phyloP scores from a whole-genome alignment of 228 moss, liverwort and hornwort genomes.

The Sphagnum fallax region DNA sequence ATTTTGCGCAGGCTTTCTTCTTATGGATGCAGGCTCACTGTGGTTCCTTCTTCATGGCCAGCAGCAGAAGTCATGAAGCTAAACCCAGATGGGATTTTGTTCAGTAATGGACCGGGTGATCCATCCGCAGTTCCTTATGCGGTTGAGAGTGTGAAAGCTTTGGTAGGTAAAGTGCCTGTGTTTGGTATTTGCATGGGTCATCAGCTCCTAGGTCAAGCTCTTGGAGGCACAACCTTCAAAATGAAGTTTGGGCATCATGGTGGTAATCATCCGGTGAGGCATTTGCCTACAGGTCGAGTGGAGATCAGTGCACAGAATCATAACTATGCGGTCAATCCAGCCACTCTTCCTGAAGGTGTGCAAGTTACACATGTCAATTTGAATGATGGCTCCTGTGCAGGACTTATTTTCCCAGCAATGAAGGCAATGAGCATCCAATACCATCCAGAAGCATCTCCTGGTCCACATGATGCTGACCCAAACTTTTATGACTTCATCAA shows the following conservation, averaged over 20 bases:
- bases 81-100: conserved; percentile 87
- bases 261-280: conserved; percentile 94
- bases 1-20: conserved; percentile 80
- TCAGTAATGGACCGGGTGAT: conserved; percentile 94
- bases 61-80: conserved; percentile 65
- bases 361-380: conserved; percentile 83
- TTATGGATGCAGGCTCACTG: conserved; percentile 84
- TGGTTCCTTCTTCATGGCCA: conserved; percentile 79
- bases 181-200: conserved; percentile 98
- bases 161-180: conserved; percentile 82
- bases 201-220: conserved; percentile 87
- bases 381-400: conserved; percentile 96
- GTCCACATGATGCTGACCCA: conserved; percentile 91
- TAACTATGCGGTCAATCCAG: conserved; percentile 93
- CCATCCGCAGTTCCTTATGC: conserved; percentile 94
- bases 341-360: conserved; percentile 81
- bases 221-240: conserved; percentile 88
- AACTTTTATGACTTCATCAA: conserved; percentile 80
- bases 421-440: conserved; percentile 98
- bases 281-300: conserved; percentile 81
- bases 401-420: conserved; percentile 86
- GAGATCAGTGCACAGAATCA: conserved; percentile 98
- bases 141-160: conserved; percentile 67
- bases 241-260: conserved; percentile 99
- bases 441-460: conserved; percentile 97